Evolutionary conservation across 768 basidiomycete genomes (phyloP).

Genomic region (Porpolomopsis calyptriformis): DNA sequence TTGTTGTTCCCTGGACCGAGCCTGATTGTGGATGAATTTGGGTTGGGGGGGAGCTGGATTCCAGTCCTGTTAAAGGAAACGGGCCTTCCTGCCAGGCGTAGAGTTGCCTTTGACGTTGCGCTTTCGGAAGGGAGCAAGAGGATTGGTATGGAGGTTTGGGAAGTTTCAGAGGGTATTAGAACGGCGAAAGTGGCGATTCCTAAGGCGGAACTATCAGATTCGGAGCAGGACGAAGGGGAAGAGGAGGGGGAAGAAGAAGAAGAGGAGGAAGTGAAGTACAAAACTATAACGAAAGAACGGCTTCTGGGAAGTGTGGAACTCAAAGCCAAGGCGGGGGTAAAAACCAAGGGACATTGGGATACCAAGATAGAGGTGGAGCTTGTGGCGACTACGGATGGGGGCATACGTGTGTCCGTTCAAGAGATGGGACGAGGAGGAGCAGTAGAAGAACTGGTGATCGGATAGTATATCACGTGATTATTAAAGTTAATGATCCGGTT

Average conservation of each 20-base stretch:
- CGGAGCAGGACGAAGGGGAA: conserved; percentile 37
- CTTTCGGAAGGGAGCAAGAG: conserved; percentile 32
- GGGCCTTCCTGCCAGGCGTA: conserved; percentile 54
- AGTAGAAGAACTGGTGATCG: not conserved
- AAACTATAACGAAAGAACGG: conserved; percentile 43
- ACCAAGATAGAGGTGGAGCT: conserved; percentile 41
- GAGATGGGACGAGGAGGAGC: conserved; percentile 26
- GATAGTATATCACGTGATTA: not conserved
- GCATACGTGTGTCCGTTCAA: conserved; percentile 27
- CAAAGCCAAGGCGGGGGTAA: conserved; percentile 31
- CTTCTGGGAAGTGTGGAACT: conserved; percentile 36
- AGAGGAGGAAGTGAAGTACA: conserved; percentile 53
- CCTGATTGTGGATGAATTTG: conserved; percentile 23
- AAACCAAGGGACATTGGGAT: conserved; percentile 35
- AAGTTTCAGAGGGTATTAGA: conserved; percentile 57
- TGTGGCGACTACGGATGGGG: conserved; percentile 27
- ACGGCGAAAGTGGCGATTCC: conserved; percentile 46
- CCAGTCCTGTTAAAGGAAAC: conserved; percentile 63
- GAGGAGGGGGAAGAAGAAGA: conserved; percentile 54
- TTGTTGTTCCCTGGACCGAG: conserved; percentile 48
- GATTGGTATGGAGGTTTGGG: conserved; percentile 68
- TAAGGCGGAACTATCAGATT: conserved; percentile 36
- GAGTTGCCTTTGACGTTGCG: conserved; percentile 46
- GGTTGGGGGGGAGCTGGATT: conserved; percentile 54
- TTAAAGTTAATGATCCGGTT: too few relatives aligned